Evolutionary conservation across 2,329 filamentous ascomycete genomes (phyloP).

Genomic region (Didymosphaeria variabile): DNA sequence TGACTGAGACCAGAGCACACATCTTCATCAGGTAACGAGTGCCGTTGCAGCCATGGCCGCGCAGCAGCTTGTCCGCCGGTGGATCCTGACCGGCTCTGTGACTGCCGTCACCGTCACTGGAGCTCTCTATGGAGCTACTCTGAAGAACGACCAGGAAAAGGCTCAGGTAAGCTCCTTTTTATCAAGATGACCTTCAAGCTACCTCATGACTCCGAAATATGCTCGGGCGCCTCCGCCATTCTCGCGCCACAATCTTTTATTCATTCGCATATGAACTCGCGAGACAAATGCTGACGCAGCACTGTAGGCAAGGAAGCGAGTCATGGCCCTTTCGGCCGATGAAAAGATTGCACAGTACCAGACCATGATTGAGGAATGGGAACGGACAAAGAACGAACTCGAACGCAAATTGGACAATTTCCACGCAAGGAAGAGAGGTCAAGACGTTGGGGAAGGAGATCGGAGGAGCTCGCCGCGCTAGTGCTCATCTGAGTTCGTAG

Average conservation of each 20-base stretch:
- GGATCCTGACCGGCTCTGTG: conserved; percentile 64
- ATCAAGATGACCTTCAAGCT: not conserved
- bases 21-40: not conserved
- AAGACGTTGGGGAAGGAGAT: conserved; percentile 8
- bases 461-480: not conserved
- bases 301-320: conserved; percentile 55
- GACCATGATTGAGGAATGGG: conserved; percentile 58
- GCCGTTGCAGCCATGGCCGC: conserved; percentile 27
- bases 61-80: conserved; percentile 53
- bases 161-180: conserved; percentile 56
- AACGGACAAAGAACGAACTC: conserved; percentile 61
- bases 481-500: not conserved
- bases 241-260: no score
- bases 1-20: not conserved
- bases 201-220: not conserved
- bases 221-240: no score
- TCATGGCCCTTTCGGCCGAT: conserved; percentile 60
- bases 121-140: conserved; percentile 66
- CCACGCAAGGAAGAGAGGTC: conserved; percentile 22
- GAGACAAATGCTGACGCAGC: conserved; percentile 4
- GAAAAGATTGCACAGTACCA: conserved; percentile 66
- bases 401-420: conserved; percentile 62
- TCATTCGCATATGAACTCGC: not conserved
- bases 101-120: conserved; percentile 66
- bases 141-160: conserved; percentile 63